Conservation (phyloP, 75 land plant genomes). For the Picea glauca region DNA sequence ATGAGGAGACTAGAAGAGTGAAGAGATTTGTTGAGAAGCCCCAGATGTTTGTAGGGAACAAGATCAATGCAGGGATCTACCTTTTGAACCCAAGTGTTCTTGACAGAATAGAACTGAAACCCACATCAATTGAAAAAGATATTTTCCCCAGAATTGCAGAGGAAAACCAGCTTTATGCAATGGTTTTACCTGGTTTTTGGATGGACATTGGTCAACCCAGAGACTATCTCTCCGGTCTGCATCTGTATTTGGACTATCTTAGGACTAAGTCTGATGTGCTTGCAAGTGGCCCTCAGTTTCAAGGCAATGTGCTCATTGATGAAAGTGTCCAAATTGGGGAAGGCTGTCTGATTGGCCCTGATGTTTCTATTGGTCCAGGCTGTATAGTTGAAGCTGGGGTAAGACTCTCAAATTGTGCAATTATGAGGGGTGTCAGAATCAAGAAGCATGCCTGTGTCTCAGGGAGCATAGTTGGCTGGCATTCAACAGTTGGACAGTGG, state of each 20-base stretch:
- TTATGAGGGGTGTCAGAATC: slow-evolving; percentile 45
- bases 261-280: slow-evolving; percentile 29
- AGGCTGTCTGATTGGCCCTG: slow-evolving; percentile 44
- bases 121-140: slow-evolving; percentile 50
- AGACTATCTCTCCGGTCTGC: slow-evolving; percentile 34
- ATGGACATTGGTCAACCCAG: slow-evolving; percentile 49
- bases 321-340: slow-evolving; percentile 35
- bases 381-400: slow-evolving; percentile 41
- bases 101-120: slow-evolving; percentile 35
- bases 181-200: slow-evolving; percentile 52
- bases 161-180: slow-evolving; percentile 32
- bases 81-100: slow-evolving; percentile 32
- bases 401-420: slow-evolving; percentile 34
- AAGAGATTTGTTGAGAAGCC: slow-evolving; percentile 54
- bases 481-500: slow-evolving; percentile 44
- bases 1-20: slow-evolving; percentile 32
- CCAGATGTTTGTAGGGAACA: slow-evolving; percentile 43
- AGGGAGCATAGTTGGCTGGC: slow-evolving; percentile 43
- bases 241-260: slow-evolving; percentile 32
- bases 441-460: slow-evolving; percentile 52
- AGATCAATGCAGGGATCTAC: slow-evolving; percentile 50
- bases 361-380: slow-evolving; percentile 41
- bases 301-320: slow-evolving; percentile 41
- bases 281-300: slow-evolving; percentile 10
- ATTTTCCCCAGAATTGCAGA: slow-evolving; percentile 37